Evolutionary conservation across 2,329 filamentous ascomycete species (phyloP).

Genomic region (Epichloe sylvatica): DNA sequence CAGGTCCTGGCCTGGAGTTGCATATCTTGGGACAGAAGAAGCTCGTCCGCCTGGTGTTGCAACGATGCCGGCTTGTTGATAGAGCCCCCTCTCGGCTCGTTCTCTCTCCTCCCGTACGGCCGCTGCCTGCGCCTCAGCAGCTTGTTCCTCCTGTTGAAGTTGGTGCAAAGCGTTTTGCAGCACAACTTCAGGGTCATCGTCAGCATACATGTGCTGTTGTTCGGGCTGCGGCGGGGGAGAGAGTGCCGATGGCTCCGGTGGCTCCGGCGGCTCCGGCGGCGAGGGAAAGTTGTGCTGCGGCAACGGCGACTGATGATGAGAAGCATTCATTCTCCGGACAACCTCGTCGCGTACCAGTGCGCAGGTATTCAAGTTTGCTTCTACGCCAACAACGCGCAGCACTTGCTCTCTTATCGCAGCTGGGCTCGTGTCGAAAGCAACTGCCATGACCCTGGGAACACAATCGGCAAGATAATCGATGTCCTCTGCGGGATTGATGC

Average conservation of each 20-base stretch:
- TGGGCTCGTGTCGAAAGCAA: conserved; percentile 44
- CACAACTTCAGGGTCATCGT: conserved; percentile 43
- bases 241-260: background rate
- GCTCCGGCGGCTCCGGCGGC: conserved; percentile 8
- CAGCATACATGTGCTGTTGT: conserved; percentile 23
- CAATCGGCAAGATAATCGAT: conserved; percentile 47
- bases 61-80: conserved; percentile 17
- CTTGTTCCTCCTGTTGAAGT: conserved; percentile 45
- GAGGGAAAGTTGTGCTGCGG: conserved; percentile 7
- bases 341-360: conserved; percentile 46
- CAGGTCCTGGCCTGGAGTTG: conserved; percentile 22
- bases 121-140: conserved; percentile 42
- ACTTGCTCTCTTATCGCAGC: conserved; percentile 45
- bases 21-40: conserved; percentile 20
- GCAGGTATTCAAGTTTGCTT: conserved; percentile 38
- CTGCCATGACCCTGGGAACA: conserved; percentile 44
- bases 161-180: conserved; percentile 45
- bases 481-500: conserved; percentile 37
- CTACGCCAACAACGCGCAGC: conserved; percentile 40
- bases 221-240: background rate
- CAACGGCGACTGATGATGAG: conserved; percentile 11
- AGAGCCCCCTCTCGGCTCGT: conserved; percentile 27
- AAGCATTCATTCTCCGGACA: conserved; percentile 24
- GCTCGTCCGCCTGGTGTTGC: conserved; percentile 18
- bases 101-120: conserved; percentile 39